Conservation (phyloP, 2,329 filamentous ascomycete genomes). For the Cladosporium sp. region DNA sequence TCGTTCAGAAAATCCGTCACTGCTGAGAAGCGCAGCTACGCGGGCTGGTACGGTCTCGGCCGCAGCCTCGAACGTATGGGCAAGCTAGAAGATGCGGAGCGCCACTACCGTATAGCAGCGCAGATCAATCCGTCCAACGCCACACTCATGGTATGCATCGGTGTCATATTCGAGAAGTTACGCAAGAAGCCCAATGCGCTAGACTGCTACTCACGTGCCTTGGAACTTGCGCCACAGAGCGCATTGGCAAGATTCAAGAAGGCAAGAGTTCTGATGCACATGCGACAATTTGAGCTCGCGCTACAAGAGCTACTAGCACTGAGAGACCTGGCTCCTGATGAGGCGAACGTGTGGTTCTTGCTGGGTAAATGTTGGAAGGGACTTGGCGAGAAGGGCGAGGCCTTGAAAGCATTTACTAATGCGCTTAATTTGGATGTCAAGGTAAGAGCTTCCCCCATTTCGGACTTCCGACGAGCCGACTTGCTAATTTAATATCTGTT, state of each 20-base stretch:
- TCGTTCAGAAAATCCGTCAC: constrained; percentile 83
- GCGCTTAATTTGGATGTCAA: constrained; percentile 95
- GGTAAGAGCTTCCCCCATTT: too few relatives aligned
- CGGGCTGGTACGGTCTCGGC: constrained; percentile 91
- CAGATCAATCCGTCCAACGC: constrained; percentile 91
- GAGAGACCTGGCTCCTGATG: constrained; percentile 87
- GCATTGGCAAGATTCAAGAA: constrained; percentile 90
- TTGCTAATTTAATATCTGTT: background rate
- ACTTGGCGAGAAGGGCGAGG: constrained; percentile 59
- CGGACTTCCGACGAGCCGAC: too few relatives aligned
- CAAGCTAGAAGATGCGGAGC: constrained; percentile 70
- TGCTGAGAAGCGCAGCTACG: constrained; percentile 87
- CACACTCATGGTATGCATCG: constrained; percentile 88
- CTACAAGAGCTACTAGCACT: constrained; percentile 80
- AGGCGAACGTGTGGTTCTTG: constrained; percentile 92
- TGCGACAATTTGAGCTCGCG: constrained; percentile 66
- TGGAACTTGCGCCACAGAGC: constrained; percentile 73
- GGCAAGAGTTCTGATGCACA: constrained; percentile 75
- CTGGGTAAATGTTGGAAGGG: constrained; percentile 71
- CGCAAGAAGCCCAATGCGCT: constrained; percentile 76
- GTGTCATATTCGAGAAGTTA: constrained; percentile 78
- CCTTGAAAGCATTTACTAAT: constrained; percentile 92
- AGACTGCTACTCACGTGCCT: constrained; percentile 75
- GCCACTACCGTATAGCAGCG: constrained; percentile 84
- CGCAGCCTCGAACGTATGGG: constrained; percentile 57